Evolutionary conservation across 2,329 filamentous ascomycete species (phyloP), one percentile per base, ranked within the genome.

Genomic region (Cercospora brassicicola): DNA sequence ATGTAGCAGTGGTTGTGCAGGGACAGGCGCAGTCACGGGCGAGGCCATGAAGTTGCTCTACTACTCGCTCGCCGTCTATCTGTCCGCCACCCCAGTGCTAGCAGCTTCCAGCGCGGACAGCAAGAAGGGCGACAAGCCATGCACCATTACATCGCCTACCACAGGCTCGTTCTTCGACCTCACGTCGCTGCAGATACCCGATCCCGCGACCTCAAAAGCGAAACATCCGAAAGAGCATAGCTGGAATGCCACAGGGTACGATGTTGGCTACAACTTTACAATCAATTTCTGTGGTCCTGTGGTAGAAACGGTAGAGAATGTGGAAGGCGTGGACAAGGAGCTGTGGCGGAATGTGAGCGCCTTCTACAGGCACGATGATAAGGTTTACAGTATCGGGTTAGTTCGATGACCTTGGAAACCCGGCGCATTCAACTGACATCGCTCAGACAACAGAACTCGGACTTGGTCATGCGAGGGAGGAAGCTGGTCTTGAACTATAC

Each of bases 231-330:
- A 89, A 48, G 84, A 84, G 64, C 83, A 87, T 68, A 89, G 84
- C 76, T 87, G 86, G 82, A 84, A 88, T 71, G 88, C 90, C 7
- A 86, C 86, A 67, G 92, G 92, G 36, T 91, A 89, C 78, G 92
- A 94, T 79, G 92, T 93, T 73, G 88, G 87, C 70, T 87, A 88
- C 71, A 94, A 94, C 81, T 95, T 95, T 76, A 94, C 91, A 1
- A 77, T 94, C 74, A 95, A 95, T 80, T 89, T 95, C 73, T 95
- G 92, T 81, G 89, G 85, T 39, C 84, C 91, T 1, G 90, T 94
- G n/a, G 85, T 93, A 15, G 87, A 91, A 73, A 82, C 86, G 15
- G 53, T 80, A 31, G 73, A 76, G 31, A 74, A 78, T 65, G 73
- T 94, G 51, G 84, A 87, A 10, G 91, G 89, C n/a, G 78, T 94